Evolutionary conservation across 179 eudicot genomes (phyloP), one percentile per base, ranked within the genome.

Genomic region (Spinacia oleracea): DNA sequence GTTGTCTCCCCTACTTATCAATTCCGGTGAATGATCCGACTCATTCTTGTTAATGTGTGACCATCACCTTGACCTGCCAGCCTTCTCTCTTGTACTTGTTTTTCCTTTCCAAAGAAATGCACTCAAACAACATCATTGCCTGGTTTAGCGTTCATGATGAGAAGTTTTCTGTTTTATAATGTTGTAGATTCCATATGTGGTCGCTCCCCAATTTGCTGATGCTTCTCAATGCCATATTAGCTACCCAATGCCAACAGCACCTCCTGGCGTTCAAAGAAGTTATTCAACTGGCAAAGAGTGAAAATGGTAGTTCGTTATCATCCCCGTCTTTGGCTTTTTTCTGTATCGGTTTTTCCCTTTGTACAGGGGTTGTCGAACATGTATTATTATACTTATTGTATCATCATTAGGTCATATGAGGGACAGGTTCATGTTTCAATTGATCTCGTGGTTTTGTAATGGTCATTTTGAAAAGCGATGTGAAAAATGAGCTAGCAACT

Each of bases 221-320:
- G 85, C 86, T 31, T 53, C 75, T 8, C 45, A 72, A 20, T 72
- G 75, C 58, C 87, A 86, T 74, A 79, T 70, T 82, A 84, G 85
- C 76, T 87, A 51, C 75, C 98, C 98, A 34, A 90, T 91, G 95
- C 98, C 98, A 70, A 84, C 91, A 3, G 98, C 97, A 43, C 98
- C 98, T 21, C 98, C 98, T 29, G 98, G 98, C 77, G 98, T 93
- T 42, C 93, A 91, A 75, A 89, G 91, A 86, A 89, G 80, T 64
- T 67, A 74, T 70, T 81, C 70, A 74, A 45, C 62, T n/a, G 77
- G 82, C 51, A 80, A 76, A 70, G 68, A 83, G 29, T 75, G 74
- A 75, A 78, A 20, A n/a, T n/a, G 65, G 18, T 43, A 6, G 69
- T 68, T 68, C 38, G 46, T 75, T 48, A 51, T 50, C n/a, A 42